Evolutionary conservation across 1,284 basidiomycete species (phyloP), one percentile per base, ranked within the genome.

Genomic region (Leccinum cinnamomeum): DNA sequence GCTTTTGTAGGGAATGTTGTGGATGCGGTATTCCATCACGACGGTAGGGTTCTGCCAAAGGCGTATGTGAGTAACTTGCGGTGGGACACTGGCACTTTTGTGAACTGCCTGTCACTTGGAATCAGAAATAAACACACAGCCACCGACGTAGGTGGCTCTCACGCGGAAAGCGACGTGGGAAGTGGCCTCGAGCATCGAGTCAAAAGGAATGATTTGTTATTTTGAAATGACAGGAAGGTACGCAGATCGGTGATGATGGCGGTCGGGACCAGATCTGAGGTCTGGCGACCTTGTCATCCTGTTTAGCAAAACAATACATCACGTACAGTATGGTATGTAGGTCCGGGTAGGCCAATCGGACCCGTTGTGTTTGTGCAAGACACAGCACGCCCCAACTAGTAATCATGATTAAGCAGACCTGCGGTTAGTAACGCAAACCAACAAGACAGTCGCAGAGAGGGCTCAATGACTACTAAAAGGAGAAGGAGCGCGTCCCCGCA

Each of bases 21-120:
- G 71, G 53, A 90, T 79, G 18, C 70, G 70, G 48, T 89, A 76
- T 61, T 88, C 79, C 84, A 88, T 86, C n/a, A 16, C 10, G 33
- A 7, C 4, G 18, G 35, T 8, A n/a, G 44, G 18, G 11, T 18
- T 28, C 28, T 23, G 28, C 16, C 12, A 53, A 46, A 60, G 50
- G 44, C 7, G n/a, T 5, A 18, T 44, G 7, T 41, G 39, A 41
- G n/a, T 10, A 18, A 18, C 41, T 18, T 44, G 41, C 3, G 10
- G 10, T 44, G 25, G 25, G 25, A 50, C 25, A 23, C 48, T 5
- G 37, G 14, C 7, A 46, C 41, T 46, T 46, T 14, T 39, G 12
- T 39, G 37, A 14, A 16, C 37, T 16, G 39, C 30, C 25, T 25
- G 25, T 25, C 25, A 28, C 28, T 28, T 28, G 28, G 28, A 28